Evolutionary conservation across 1,139 yeast genomes (phyloP).

Genomic region (Pichia sp.): DNA sequence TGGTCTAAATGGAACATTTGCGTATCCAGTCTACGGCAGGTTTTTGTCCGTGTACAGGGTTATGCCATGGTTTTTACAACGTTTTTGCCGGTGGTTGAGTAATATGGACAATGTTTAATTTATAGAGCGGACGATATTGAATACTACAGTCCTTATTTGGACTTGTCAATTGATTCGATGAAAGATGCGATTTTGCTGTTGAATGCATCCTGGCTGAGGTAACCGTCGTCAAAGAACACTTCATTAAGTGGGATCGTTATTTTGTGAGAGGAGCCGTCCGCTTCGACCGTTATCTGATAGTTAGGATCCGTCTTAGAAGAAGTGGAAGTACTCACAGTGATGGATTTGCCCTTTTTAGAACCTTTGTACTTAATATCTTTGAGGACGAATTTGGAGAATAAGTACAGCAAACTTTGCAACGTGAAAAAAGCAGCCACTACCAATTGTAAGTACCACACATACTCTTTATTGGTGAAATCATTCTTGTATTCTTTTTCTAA

Average conservation of each 20-base stretch:
- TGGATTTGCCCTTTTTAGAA: slow-evolving; percentile 29
- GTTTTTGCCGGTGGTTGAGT: slow-evolving; percentile 41
- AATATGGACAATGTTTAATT: slow-evolving; percentile 41
- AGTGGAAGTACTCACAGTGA: slow-evolving; percentile 31
- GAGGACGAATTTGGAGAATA: slow-evolving; percentile 43
- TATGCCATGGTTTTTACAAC: slow-evolving; percentile 44
- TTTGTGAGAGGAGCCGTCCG: slow-evolving; percentile 25
- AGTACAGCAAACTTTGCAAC: slow-evolving; percentile 41
- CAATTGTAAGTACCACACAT: slow-evolving; percentile 29
- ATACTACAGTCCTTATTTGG: slow-evolving; percentile 9
- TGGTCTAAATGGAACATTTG: slow-evolving; percentile 49
- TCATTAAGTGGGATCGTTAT: slow-evolving; percentile 34
- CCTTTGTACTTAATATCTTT: slow-evolving; percentile 61
- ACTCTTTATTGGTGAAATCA: slow-evolving; percentile 34
- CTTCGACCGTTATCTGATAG: slow-evolving; percentile 32
- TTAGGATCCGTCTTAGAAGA: slow-evolving; percentile 37
- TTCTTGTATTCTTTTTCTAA: slow-evolving; percentile 53
- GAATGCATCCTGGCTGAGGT: slow-evolving; percentile 36
- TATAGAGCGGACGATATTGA: too few species aligned
- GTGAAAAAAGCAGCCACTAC: slow-evolving; percentile 45
- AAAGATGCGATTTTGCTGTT: slow-evolving; percentile 26
- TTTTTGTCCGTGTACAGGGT: slow-evolving; percentile 46
- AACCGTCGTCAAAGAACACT: slow-evolving; percentile 43
- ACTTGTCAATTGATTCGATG: slow-evolving; percentile 9
- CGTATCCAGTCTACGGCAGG: slow-evolving; percentile 55